Percentiles rank a stretch among this genome's conserved stretches.
phyloP scores from a whole-genome alignment of 805 yeast species.

The Starmerella bombi region DNA sequence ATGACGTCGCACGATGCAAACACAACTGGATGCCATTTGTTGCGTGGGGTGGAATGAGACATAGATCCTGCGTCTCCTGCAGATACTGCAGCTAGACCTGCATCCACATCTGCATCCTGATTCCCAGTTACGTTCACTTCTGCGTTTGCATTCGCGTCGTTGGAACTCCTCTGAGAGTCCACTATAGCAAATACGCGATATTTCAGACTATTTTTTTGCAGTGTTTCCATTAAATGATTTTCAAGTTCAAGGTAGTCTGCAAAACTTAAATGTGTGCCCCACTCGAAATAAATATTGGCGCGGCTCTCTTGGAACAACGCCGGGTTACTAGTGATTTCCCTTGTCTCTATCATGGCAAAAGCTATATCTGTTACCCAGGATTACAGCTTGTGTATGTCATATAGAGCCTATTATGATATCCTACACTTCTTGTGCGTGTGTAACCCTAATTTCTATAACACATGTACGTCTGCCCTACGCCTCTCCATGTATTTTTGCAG shows the following conservation, averaged over 20 bases:
- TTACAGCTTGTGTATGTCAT: too few species aligned
- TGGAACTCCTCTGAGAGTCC: not conserved
- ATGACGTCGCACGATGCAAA: conserved; percentile 13
- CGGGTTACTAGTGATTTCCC: conserved; percentile 9
- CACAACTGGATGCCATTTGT: not conserved
- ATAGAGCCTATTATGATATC: too few species aligned
- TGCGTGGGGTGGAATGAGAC: not conserved
- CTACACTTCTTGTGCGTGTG: too few species aligned
- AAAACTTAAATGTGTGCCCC: conserved; percentile 10
- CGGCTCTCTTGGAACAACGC: conserved; percentile 2
- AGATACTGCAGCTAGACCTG: too few species aligned
- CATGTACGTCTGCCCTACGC: too few species aligned
- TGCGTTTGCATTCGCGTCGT: not conserved
- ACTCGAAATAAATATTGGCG: conserved; percentile 6
- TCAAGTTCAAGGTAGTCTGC: conserved; percentile 10
- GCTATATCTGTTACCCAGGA: too few species aligned
- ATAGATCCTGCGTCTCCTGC: not conserved
- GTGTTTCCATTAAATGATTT: not conserved
- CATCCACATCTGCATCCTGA: not conserved
- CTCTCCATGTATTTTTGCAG: too few species aligned
- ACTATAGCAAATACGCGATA: not conserved
- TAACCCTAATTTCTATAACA: too few species aligned
- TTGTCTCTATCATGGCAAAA: not conserved
- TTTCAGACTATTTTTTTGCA: not conserved
- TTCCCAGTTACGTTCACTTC: not conserved